Conservation (phyloP, 2,329 filamentous ascomycete genomes). For the Neonectria hederae region DNA sequence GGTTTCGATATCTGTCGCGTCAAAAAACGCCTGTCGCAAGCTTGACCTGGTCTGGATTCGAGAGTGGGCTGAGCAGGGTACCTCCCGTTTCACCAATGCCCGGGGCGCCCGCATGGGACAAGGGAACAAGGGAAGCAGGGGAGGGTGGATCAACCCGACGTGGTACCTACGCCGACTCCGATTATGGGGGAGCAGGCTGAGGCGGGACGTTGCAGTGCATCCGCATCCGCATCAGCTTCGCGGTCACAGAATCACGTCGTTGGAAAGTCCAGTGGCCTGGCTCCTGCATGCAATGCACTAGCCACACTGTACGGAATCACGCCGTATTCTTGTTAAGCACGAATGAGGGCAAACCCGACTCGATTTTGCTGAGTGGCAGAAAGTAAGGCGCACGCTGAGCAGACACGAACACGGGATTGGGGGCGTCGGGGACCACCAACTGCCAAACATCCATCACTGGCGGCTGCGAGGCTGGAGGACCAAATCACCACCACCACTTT, state of each 20-base stretch:
- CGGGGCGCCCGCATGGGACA: constrained; percentile 48
- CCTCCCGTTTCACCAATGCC: constrained; percentile 62
- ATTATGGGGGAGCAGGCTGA: constrained; percentile 40
- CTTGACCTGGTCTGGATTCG: constrained; percentile 55
- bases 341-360: constrained; percentile 17
- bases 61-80: constrained; percentile 59
- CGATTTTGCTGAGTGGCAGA: constrained; percentile 21
- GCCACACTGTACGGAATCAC: constrained; percentile 34
- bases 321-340: constrained; percentile 18
- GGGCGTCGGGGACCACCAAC: constrained; percentile 28
- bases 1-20: constrained; percentile 27
- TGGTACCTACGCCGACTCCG: constrained; percentile 32
- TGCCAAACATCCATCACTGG: constrained; percentile 25
- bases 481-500: constrained; percentile 6
- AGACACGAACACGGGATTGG: constrained; percentile 18
- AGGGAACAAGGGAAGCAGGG: constrained; percentile 28
- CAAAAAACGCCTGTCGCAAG: constrained; percentile 53
- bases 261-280: constrained; percentile 24
- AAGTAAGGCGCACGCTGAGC: constrained; percentile 16
- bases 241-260: constrained; percentile 25
- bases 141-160: constrained; percentile 37
- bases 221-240: constrained; percentile 30
- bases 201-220: constrained; percentile 40
- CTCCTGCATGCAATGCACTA: constrained; percentile 33
- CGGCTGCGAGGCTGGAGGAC: constrained; percentile 34